Evolutionary conservation across 805 yeast species (phyloP).

Genomic region (Lipomyces chichibuensis): DNA sequence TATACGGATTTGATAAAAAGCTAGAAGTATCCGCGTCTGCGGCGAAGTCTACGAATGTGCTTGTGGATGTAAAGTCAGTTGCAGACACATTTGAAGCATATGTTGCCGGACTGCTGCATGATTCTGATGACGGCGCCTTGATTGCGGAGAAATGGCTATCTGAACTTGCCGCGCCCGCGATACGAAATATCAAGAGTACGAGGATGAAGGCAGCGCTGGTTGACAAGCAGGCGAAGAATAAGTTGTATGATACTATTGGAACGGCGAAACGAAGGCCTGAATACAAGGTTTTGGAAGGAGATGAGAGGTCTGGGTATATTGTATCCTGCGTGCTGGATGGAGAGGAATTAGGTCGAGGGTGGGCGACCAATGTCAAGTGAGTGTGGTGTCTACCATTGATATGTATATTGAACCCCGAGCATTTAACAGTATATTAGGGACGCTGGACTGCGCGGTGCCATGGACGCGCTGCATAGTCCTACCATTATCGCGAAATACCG

Average conservation of each 20-base stretch:
- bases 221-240: conserved; percentile 70
- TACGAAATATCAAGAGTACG: conserved; percentile 11
- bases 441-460: conserved; percentile 87
- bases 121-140: conserved; percentile 48
- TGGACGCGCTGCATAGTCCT: conserved; percentile 67
- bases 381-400: neutral
- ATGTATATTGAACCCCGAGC: neutral
- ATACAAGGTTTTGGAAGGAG: conserved; percentile 51
- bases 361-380: conserved; percentile 61
- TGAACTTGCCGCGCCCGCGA: conserved; percentile 42
- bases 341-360: conserved; percentile 71
- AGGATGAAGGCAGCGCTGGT: conserved; percentile 39
- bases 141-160: conserved; percentile 43
- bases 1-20: conserved; percentile 66
- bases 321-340: conserved; percentile 70
- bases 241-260: conserved; percentile 72
- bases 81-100: conserved; percentile 96
- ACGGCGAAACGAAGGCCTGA: conserved; percentile 66
- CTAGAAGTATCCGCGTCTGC: conserved; percentile 57
- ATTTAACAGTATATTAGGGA: conserved; percentile 40
- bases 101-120: conserved; percentile 78
- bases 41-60: conserved; percentile 21
- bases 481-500: conserved; percentile 62
- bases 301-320: conserved; percentile 55
- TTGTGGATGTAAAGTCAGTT: conserved; percentile 55